Conservation (phyloP, 306 rosid species). For the Hippophae tibetana region DNA sequence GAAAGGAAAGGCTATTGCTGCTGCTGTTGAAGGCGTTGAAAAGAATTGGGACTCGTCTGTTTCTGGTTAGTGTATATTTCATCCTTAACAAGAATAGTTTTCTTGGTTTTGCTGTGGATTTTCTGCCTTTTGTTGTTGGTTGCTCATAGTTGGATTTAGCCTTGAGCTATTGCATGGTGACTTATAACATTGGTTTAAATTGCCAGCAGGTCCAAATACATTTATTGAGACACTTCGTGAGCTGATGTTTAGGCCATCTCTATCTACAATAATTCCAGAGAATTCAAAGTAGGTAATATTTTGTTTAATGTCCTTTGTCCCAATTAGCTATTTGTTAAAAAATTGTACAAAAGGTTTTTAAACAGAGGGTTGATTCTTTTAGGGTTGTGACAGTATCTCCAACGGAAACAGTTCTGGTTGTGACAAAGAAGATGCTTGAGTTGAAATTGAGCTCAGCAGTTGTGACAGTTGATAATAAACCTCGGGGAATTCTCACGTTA, state of each 20-base stretch:
- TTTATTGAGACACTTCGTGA: conserved; percentile 80
- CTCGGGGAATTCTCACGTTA: conserved; percentile 88
- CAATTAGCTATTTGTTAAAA: neutral
- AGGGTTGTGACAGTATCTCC: conserved; percentile 69
- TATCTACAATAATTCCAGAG: conserved; percentile 83
- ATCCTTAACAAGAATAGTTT: neutral
- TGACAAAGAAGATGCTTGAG: conserved; percentile 82
- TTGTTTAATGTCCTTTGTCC: conserved; percentile 7
- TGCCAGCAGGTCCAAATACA: conserved; percentile 81
- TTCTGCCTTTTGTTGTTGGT: no score
- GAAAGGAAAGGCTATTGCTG: conserved; percentile 97
- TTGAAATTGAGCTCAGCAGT: conserved; percentile 58
- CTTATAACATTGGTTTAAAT: neutral
- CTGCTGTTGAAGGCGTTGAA: conserved; percentile 98
- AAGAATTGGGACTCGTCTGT: conserved; percentile 70
- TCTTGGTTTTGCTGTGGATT: no score
- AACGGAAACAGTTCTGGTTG: conserved; percentile 56
- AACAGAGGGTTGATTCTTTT: conserved; percentile 27
- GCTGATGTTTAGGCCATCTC: conserved; percentile 78
- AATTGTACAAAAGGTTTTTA: conserved; percentile 10
- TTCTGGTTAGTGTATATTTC: conserved; percentile 56
- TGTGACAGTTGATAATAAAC: conserved; percentile 61
- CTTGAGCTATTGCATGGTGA: no score
- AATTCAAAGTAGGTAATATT: conserved; percentile 96
- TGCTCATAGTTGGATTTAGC: no score